Base-by-base conservation (phyloP, 225 moss, liverwort and hornwort genomes). In the Thuidium tamariscinum region DNA sequence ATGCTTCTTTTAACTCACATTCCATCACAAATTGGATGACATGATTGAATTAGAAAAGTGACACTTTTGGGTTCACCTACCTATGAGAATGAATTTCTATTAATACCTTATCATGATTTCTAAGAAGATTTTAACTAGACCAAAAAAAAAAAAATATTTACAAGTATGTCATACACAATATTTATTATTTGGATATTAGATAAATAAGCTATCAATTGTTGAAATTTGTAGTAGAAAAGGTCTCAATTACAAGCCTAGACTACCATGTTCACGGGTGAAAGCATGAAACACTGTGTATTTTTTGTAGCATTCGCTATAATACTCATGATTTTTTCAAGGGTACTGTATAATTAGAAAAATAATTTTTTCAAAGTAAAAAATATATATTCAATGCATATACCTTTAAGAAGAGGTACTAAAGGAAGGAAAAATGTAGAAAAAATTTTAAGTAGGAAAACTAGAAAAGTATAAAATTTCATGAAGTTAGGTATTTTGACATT, bases 1-100 rank as follows among this genome's bases (percentile, higher is more conserved):
- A 0, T 66, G 6, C 11, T 66, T 36, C 1, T n/a, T 3, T 0
- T 36, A 0, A 20, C 0, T n/a, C 6, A 20, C 11, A 66, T 20
- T 20, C 20, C 0, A n/a, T 11, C 1, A 10, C 19, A 1, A 36
- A 36, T 20, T 36, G 20, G 5, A 65, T 65, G 19, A 65, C 2
- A 64, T 32, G n/a, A 16, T 17, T 5, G 10, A 65, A 19, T n/a
- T 65, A 18, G 10, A 65, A 65, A 65, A n/a, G n/a, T 0, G 4
- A 1, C 1, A 0, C 8, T 36, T n/a, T 11, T 1, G 5, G 2
- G 0, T 11, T 36, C 21, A 36, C n/a, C 5, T 65, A 66, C 3
- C 21, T 36, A 66, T 19, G 21, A 11, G 2, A 36, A 66, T 21
- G 21, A 66, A 21, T 21, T 21, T 36, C 3, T 66, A 36, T 36